phyloP scores from a whole-genome alignment of 2,329 filamentous ascomycete genomes.

The Colletotrichum tofieldiae region DNA sequence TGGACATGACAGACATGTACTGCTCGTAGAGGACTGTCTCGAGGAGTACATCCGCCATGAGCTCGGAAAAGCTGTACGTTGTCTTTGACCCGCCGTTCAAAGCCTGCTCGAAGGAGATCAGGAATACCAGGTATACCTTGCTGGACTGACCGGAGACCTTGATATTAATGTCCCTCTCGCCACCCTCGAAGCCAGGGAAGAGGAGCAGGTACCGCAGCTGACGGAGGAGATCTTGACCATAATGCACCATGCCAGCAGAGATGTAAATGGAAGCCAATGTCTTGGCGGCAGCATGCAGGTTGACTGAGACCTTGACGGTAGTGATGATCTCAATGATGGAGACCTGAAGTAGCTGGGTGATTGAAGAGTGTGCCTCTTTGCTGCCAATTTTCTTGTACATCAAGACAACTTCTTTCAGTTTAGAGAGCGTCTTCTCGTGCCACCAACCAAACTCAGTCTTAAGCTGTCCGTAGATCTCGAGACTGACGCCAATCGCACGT shows the following conservation, averaged over 20 bases:
- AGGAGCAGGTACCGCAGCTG: slow-evolving; percentile 67
- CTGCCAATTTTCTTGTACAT: slow-evolving; percentile 58
- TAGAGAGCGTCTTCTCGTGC: slow-evolving; percentile 61
- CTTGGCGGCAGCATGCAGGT: slow-evolving; percentile 65
- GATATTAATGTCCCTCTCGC: slow-evolving; percentile 50
- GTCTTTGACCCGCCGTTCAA: slow-evolving; percentile 52
- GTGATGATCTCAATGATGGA: slow-evolving; percentile 59
- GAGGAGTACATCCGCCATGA: slow-evolving; percentile 56
- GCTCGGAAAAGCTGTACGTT: slow-evolving; percentile 57
- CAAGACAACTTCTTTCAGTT: slow-evolving; percentile 60
- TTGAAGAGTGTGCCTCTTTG: slow-evolving; percentile 55
- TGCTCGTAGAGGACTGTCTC: slow-evolving; percentile 58
- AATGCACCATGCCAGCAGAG: slow-evolving; percentile 55
- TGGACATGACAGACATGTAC: slow-evolving; percentile 49
- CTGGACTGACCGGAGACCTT: slow-evolving; percentile 54
- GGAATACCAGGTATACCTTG: slow-evolving; percentile 60
- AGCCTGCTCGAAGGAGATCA: slow-evolving; percentile 61
- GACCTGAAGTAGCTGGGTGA: slow-evolving; percentile 56
- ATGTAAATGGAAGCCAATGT: slow-evolving; percentile 64
- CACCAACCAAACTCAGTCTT: slow-evolving; percentile 62
- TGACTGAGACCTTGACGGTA: slow-evolving; percentile 55
- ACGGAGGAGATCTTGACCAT: slow-evolving; percentile 61
- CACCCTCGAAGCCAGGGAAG: slow-evolving; percentile 57
- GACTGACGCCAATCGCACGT: slow-evolving; percentile 51
- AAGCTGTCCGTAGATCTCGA: slow-evolving; percentile 60